Evolutionary conservation across 192 early-diverging fungal genomes (phyloP), one percentile per base, ranked within the genome.

Genomic region (Chytriomyces hyalinus): DNA sequence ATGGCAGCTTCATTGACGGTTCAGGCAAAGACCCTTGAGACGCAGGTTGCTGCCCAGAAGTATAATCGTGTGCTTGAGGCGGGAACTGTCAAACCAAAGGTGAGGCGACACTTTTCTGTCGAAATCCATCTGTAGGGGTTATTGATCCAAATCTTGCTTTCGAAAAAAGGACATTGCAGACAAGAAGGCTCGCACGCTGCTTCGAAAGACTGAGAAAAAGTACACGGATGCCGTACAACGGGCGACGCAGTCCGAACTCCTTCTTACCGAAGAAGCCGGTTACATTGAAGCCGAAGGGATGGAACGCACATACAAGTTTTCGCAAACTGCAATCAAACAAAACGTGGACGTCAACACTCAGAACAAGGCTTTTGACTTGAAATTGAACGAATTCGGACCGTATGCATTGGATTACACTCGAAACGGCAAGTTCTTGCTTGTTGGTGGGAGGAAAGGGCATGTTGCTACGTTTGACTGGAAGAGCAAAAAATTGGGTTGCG

Each of bases 391-490:
- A 5, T 93, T 95, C 81, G 96, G 96, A 11, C 94, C 96, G 10
- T 98, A 97, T 79, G 50, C 88, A n/a, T 22, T 97, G 49, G 90
- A 96, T 77, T 97, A 97, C 84, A 95, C 97, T 45, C 89, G 91
- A 10, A 96, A 96, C 80, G 96, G 96, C 63, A 80, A 86, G 43
- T 75, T 82, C 61, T 43, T 85, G 53, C 70, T 87, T 26, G 83
- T 86, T 36, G 82, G 83, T 3, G 84, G 81, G 9, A 66, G 82
- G 5, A 86, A 86, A 73, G 97, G 97, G 13, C 97, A 98, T 77
- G 74, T 98, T 72, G 94, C 94, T 3, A 90, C 92, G 0, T 93
- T 97, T 81, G 94, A 97, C 78, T 98, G 97, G 97, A 89, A 92
- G 67, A 86, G 77, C 46, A 92, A 91, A n/a, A 90, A 84, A 45